Conservation (phyloP, 1,284 basidiomycete genomes). For the Cutaneotrichosporon cavernicola region DNA sequence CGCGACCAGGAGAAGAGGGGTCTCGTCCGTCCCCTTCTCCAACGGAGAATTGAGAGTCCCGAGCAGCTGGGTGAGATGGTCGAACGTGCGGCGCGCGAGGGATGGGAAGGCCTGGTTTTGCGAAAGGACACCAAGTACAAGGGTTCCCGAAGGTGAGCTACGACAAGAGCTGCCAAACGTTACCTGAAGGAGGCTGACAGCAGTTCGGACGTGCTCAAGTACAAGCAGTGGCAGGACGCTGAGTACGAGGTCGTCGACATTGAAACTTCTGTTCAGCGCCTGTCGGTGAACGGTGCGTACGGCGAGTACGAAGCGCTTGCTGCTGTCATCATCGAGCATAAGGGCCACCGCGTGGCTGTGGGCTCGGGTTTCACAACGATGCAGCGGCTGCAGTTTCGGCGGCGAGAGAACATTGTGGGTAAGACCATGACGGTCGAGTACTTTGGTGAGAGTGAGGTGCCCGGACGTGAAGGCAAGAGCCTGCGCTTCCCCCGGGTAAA, state of each 20-base stretch:
- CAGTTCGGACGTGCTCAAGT: conserved; percentile 46
- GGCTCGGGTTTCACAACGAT: conserved; percentile 47
- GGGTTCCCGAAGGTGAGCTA: conserved; percentile 42
- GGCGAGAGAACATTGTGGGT: conserved; percentile 44
- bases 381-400: conserved; percentile 42
- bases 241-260: conserved; percentile 42
- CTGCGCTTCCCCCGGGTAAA: conserved; percentile 50
- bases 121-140: conserved; percentile 45
- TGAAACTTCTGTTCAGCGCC: conserved; percentile 36
- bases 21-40: conserved; percentile 34
- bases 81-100: conserved; percentile 35
- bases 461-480: conserved; percentile 31
- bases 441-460: conserved; percentile 43
- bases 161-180: too few relatives aligned
- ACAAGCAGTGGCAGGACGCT: conserved; percentile 50
- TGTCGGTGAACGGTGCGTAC: conserved; percentile 41
- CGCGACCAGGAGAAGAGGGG: neutral
- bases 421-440: conserved; percentile 51
- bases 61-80: conserved; percentile 43
- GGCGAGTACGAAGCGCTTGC: conserved; percentile 39
- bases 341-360: conserved; percentile 41
- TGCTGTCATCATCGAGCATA: conserved; percentile 45
- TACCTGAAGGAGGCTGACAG: neutral
- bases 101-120: conserved; percentile 51
- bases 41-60: conserved; percentile 26